phyloP scores from a whole-genome alignment of 2,329 filamentous ascomycete genomes.

The Calycina herbarum region DNA sequence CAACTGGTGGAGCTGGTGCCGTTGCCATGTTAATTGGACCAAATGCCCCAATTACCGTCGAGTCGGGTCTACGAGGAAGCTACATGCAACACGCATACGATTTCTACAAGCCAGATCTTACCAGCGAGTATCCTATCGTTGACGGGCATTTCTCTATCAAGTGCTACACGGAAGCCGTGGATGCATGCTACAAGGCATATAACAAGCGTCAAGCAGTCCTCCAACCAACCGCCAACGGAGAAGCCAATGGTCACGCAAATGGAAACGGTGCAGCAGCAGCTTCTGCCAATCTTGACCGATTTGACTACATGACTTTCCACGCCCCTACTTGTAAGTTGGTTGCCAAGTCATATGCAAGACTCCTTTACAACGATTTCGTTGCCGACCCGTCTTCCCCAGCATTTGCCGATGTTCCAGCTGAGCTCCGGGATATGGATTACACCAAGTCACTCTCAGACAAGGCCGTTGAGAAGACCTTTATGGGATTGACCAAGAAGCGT shows the following conservation, averaged over 20 bases:
- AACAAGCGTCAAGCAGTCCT: slow-evolving; percentile 68
- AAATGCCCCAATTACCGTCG: slow-evolving; percentile 72
- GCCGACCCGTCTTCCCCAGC: slow-evolving; percentile 63
- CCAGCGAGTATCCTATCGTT: slow-evolving; percentile 83
- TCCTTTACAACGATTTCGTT: slow-evolving; percentile 85
- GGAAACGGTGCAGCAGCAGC: slow-evolving; percentile 36
- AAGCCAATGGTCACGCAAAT: slow-evolving; percentile 56
- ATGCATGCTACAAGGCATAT: slow-evolving; percentile 80
- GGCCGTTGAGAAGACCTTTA: slow-evolving; percentile 83
- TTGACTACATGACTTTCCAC: slow-evolving; percentile 83
- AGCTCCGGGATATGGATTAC: slow-evolving; percentile 77
- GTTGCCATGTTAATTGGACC: slow-evolving; percentile 80
- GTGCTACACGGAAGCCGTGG: slow-evolving; percentile 80
- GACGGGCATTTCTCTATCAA: slow-evolving; percentile 80
- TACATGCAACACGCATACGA: slow-evolving; percentile 86
- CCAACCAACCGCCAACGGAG: slow-evolving; percentile 51
- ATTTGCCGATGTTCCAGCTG: slow-evolving; percentile 74
- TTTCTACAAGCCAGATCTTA: slow-evolving; percentile 88
- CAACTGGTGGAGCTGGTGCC: slow-evolving; percentile 76
- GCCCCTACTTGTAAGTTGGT: slow-evolving; percentile 86
- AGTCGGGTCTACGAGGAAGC: slow-evolving; percentile 75
- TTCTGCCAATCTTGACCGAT: slow-evolving; percentile 64
- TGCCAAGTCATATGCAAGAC: slow-evolving; percentile 78
- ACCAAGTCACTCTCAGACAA: slow-evolving; percentile 78
- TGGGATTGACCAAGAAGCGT: slow-evolving; percentile 79